Evolutionary conservation across 78 protist genomes (phyloP), one percentile per base, ranked within the genome.

Genomic region (Anaeramoeba flamelloides): DNA sequence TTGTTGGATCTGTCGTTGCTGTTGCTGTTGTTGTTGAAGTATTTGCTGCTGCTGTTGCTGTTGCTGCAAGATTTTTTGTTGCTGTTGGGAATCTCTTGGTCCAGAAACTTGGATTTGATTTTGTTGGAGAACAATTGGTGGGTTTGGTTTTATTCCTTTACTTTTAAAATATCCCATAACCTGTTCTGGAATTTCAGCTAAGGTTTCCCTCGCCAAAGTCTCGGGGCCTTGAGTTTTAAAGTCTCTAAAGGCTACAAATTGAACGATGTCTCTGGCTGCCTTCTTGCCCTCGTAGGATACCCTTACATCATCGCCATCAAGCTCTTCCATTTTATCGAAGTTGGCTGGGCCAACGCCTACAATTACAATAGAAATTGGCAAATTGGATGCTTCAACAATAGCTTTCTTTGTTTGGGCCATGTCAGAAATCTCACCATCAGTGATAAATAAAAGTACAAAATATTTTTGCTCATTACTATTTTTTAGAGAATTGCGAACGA

Each of bases 341-440:
- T 77, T 53, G 3, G 2, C 80, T 8, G 77, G 85, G 32, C 87
- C 87, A 38, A 85, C 1, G 36, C 87, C 87, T 2, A 79, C 79
- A 30, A 85, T 75, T 39, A 85, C 32, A 39, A 85, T 77, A 2
- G 87, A 85, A 38, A 85, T 37, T 36, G 87, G 86, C 8, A 34
- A 36, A 65, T 84, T 34, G 2, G 87, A 79, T 2, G 38, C 2
- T 1, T 79, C 84, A 53, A 80, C 85, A 30, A 85, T 37, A 32
- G n/a, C 39, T 2, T 85, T 81, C 17, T 33, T 12, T 2, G 87
- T 84, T 77, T 80, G 76, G 40, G 77, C 39, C 2, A 1, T 2
- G 80, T 85, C 87, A 1, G 3, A 78, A 1, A 81, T 2, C 40
- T 1, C 2, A 37, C 87, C 86, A 39, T 85, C 87, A 34, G 87